Percentiles rank a stretch among this genome's conserved stretches.
Conservation (phyloP, 495 filamentous ascomycete species). For the Astrothelium macrocarpum region DNA sequence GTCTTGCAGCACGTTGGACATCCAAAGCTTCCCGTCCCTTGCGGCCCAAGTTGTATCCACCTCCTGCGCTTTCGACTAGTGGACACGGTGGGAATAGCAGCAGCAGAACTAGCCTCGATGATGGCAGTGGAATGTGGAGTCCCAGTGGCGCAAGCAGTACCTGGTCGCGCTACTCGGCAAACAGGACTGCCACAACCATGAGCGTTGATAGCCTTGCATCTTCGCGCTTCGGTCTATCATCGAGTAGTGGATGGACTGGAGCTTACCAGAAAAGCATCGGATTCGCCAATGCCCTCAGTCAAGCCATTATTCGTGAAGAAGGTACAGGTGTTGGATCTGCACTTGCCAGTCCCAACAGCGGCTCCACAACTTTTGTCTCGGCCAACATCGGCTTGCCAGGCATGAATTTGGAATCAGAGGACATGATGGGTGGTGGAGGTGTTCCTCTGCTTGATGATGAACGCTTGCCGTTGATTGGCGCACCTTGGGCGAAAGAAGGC, state of each 20-base stretch:
- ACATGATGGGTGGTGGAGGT: conserved; percentile 29
- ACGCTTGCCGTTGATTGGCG: conserved; percentile 75
- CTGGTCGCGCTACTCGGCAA: conserved; percentile 47
- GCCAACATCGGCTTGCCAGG: not conserved
- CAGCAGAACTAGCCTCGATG: conserved; percentile 73
- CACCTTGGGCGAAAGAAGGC: conserved; percentile 96
- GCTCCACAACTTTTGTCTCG: conserved; percentile 30
- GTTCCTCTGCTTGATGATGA: conserved; percentile 84
- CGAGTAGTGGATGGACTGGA: conserved; percentile 25
- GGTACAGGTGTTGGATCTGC: conserved; percentile 21
- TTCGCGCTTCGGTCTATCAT: not conserved
- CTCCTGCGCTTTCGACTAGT: conserved; percentile 41
- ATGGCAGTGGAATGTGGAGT: conserved; percentile 82
- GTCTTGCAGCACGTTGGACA: conserved; percentile 62
- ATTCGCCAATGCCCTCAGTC: conserved; percentile 92
- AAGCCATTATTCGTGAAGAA: conserved; percentile 90
- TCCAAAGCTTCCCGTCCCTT: conserved; percentile 65
- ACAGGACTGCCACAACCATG: not conserved
- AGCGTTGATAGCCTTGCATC: conserved; percentile 2
- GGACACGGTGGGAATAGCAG: conserved; percentile 1
- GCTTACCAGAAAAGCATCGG: conserved; percentile 96
- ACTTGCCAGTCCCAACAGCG: conserved; percentile 40
- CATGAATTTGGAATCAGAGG: conserved; percentile 33
- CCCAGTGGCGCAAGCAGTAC: conserved; percentile 70
- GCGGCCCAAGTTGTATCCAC: conserved; percentile 65